phyloP scores from a whole-genome alignment of 768 basidiomycete genomes.

The Calocybe gangraenosa region DNA sequence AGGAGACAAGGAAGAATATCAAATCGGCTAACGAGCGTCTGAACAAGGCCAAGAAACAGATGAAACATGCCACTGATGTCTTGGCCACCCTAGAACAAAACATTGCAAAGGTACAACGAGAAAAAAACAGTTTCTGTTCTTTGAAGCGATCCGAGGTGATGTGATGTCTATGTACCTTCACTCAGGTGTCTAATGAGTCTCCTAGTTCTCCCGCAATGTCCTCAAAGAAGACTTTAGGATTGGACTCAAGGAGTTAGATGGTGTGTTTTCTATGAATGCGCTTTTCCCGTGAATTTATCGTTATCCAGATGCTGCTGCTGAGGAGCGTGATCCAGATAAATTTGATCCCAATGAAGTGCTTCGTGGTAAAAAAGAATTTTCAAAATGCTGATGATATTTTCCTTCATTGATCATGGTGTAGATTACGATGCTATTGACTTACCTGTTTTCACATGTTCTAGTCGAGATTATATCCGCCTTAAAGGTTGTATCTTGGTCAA shows the following conservation, averaged over 20 bases:
- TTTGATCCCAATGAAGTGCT: slow-evolving; percentile 50
- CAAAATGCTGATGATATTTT: neutral
- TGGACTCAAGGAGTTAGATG: slow-evolving; percentile 58
- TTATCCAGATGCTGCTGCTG: slow-evolving; percentile 47
- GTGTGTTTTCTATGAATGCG: slow-evolving; percentile 22
- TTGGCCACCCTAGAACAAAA: slow-evolving; percentile 37
- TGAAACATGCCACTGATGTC: slow-evolving; percentile 29
- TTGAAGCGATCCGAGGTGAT: slow-evolving; percentile 52
- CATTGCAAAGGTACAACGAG: slow-evolving; percentile 42
- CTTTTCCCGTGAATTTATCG: neutral
- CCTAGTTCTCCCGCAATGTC: slow-evolving; percentile 50
- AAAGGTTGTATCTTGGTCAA: slow-evolving; percentile 34
- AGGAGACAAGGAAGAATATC: slow-evolving; percentile 35
- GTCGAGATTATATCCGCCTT: slow-evolving; percentile 56
- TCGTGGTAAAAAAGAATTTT: slow-evolving; percentile 32
- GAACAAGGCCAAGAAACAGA: slow-evolving; percentile 30
- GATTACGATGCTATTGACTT: slow-evolving; percentile 59
- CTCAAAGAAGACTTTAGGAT: slow-evolving; percentile 57
- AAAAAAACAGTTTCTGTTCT: slow-evolving; percentile 62
- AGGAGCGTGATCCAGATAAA: slow-evolving; percentile 51
- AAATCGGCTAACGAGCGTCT: slow-evolving; percentile 34
- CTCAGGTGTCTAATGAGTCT: neutral
- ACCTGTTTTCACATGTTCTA: slow-evolving; percentile 59
- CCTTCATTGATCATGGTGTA: slow-evolving; percentile 18
- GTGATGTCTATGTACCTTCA: neutral